These are phyloP conservation scores for Rubus parviflorus DNA, from an alignment of 306 rosid species.

Conservation along the genomic window DNA sequence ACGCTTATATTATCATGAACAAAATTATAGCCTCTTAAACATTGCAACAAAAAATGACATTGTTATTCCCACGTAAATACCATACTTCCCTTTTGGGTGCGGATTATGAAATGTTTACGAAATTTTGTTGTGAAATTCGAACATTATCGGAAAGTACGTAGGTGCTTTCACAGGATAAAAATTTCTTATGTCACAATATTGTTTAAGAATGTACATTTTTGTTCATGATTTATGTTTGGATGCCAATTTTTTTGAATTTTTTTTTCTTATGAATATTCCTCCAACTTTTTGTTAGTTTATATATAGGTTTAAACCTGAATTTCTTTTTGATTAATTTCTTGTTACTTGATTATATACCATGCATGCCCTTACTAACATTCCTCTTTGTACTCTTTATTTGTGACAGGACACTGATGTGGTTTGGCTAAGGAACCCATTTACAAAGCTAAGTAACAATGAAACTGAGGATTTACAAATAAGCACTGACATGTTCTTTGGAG, in stretches of 20 bases:
- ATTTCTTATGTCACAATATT: too few relatives aligned
- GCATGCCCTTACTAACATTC: background rate
- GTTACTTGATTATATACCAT: background rate
- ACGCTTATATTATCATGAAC: too few relatives aligned
- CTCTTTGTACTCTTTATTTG: too few relatives aligned
- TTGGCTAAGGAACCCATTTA: slow-evolving; percentile 84
- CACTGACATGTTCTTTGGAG: slow-evolving; percentile 39
- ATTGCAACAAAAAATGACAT: too few relatives aligned
- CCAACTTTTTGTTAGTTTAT: background rate
- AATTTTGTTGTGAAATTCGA: too few relatives aligned
- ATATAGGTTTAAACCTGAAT: background rate
- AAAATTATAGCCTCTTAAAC: too few relatives aligned
- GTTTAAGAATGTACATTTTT: too few relatives aligned
- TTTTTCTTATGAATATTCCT: background rate
- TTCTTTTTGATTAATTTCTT: background rate
- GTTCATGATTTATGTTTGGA: background rate
- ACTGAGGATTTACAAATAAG: slow-evolving; percentile 69
- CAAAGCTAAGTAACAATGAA: slow-evolving; percentile 48
- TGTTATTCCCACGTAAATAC: too few relatives aligned
- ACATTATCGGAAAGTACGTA: too few relatives aligned
- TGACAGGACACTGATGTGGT: slow-evolving; percentile 71
- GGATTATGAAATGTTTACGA: too few relatives aligned
- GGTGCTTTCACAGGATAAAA: too few relatives aligned
- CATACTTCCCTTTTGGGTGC: too few relatives aligned
- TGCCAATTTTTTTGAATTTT: background rate